Conservation (phyloP, 768 basidiomycete genomes). For the Boletellus ananiceps region DNA sequence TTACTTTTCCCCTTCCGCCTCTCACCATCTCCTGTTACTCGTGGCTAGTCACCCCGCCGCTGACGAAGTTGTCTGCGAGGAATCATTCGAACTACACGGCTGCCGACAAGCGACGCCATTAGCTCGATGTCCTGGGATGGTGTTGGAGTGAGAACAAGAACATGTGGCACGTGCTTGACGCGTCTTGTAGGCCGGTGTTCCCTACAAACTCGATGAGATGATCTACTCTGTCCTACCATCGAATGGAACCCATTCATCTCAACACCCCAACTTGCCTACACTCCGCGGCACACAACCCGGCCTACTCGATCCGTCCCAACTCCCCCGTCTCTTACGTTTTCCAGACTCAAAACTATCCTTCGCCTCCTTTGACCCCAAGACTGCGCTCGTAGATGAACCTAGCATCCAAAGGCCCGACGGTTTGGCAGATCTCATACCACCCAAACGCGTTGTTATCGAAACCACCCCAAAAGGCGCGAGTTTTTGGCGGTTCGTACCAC, state of each 20-base stretch:
- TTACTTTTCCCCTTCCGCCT: too few species aligned
- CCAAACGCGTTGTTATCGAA: slow-evolving; percentile 75
- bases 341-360: slow-evolving; percentile 61
- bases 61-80: too few species aligned
- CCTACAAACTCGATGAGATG: slow-evolving; percentile 8
- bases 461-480: slow-evolving; percentile 49
- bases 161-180: slow-evolving; percentile 14
- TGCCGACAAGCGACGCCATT: neutral
- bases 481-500: slow-evolving; percentile 77
- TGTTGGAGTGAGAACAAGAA: too few species aligned
- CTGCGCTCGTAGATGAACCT: slow-evolving; percentile 46
- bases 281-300: slow-evolving; percentile 54
- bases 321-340: slow-evolving; percentile 54
- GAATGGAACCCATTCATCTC: slow-evolving; percentile 7
- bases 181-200: neutral
- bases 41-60: too few species aligned
- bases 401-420: slow-evolving; percentile 40
- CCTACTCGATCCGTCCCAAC: slow-evolving; percentile 59
- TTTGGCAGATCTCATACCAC: slow-evolving; percentile 45
- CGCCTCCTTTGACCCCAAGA: slow-evolving; percentile 67
- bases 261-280: slow-evolving; percentile 9
- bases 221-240: neutral
- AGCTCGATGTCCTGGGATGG: neutral
- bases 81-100: too few species aligned
- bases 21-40: too few species aligned